Evolutionary conservation across 139 green algal species (phyloP).

Genomic region (Yamagishiella unicocca): DNA sequence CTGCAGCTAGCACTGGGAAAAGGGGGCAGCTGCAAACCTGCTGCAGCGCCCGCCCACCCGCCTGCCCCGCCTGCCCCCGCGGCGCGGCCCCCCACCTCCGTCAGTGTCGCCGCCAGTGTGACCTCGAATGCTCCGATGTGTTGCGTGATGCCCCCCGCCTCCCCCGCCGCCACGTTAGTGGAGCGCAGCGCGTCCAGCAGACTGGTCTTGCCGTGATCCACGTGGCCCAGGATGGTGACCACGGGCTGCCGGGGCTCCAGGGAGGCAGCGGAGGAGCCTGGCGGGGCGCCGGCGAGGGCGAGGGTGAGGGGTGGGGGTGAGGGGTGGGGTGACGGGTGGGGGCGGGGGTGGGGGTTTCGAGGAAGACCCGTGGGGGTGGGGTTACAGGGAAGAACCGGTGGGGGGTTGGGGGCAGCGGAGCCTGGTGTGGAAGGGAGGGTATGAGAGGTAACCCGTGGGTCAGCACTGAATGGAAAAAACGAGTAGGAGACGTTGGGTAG

Average conservation of each 20-base stretch:
- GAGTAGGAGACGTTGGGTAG: too few species aligned
- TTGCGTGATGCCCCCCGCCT: conserved; percentile 96
- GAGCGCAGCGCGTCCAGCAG: conserved; percentile 91
- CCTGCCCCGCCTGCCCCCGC: background rate
- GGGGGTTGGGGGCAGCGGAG: background rate
- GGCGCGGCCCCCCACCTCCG: background rate
- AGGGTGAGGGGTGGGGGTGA: background rate
- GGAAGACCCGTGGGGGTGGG: background rate
- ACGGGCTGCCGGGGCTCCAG: conserved; percentile 78
- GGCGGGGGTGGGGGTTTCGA: background rate
- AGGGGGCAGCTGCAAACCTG: too few species aligned
- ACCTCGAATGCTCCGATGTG: conserved; percentile 95
- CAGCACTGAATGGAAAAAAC: background rate
- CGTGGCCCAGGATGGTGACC: conserved; percentile 95
- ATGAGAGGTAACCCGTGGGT: background rate
- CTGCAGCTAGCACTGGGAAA: too few species aligned
- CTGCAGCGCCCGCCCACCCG: too few species aligned
- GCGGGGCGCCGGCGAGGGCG: background rate
- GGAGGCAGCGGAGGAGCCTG: background rate
- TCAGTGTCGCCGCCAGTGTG: conserved; percentile 55
- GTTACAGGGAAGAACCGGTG: background rate
- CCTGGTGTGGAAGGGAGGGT: background rate
- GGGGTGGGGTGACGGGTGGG: background rate
- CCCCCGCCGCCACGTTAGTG: conserved; percentile 85
- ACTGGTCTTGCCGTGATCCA: conserved; percentile 97